Conservation (phyloP, 495 filamentous ascomycete genomes). For the Aspergillus funiculosus region DNA sequence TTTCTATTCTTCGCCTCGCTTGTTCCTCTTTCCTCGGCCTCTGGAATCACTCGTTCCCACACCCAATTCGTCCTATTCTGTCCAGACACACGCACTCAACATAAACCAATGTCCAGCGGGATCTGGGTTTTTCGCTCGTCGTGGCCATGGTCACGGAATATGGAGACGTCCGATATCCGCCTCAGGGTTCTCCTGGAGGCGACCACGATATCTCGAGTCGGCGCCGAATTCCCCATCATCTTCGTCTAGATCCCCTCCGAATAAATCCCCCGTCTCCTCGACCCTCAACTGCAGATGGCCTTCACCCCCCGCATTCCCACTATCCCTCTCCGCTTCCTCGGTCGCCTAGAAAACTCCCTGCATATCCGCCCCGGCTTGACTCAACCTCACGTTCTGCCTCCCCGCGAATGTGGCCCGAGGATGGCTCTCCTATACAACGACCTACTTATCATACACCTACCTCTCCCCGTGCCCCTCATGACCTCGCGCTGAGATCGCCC, state of each 20-base stretch:
- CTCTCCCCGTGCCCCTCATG: slow-evolving; percentile 20
- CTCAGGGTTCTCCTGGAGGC: slow-evolving; percentile 23
- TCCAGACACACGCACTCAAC: too few relatives aligned
- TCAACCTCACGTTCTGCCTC: slow-evolving; percentile 27
- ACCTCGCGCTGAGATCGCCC: slow-evolving; percentile 16
- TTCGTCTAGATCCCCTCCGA: slow-evolving; percentile 32
- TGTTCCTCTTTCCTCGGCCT: slow-evolving; percentile 9
- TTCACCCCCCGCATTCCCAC: slow-evolving; percentile 23
- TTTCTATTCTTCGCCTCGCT: slow-evolving; percentile 2
- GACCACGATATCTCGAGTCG: slow-evolving; percentile 32
- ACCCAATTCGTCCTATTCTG: too few relatives aligned
- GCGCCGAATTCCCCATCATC: slow-evolving; percentile 30
- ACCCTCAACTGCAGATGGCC: slow-evolving; percentile 20
- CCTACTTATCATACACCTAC: slow-evolving; percentile 20
- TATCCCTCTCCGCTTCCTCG: slow-evolving; percentile 23
- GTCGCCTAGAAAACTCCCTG: slow-evolving; percentile 25
- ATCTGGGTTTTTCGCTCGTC: slow-evolving; percentile 34
- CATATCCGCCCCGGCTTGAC: slow-evolving; percentile 20
- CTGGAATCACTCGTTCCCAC: too few relatives aligned
- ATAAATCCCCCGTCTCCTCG: slow-evolving; percentile 31
- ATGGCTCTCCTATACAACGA: slow-evolving; percentile 20
- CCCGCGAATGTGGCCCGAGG: slow-evolving; percentile 24
- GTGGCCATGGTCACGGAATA: slow-evolving; percentile 50
- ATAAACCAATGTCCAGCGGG: slow-evolving; percentile 47
- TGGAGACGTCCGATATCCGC: slow-evolving; percentile 37